Evolutionary conservation across 2,329 filamentous ascomycete species (phyloP), one percentile per base, ranked within the genome.

Genomic region (Coniochaeta prunicola): DNA sequence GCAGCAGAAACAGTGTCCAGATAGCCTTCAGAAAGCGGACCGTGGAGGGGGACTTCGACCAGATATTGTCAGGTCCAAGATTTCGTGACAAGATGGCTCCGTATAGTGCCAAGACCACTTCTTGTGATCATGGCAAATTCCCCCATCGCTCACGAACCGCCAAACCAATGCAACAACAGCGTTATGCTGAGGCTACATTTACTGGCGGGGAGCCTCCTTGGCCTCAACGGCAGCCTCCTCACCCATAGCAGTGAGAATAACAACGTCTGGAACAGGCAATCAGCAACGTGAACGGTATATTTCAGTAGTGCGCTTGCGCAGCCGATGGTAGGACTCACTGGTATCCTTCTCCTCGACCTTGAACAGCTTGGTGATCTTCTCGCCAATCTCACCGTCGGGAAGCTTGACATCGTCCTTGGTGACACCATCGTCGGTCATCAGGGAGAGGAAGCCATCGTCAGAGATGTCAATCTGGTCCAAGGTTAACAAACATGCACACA

Each of bases 321-420:
- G 65, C 13, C 10, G 4, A n/a, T 24, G 57, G 30, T 50, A 57
- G 45, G 65, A 85, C 92, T 86, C 83, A 96, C 92, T 93, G 78
- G 86, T 90, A 71, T 97, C 92, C 83, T 96, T 97, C 78, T 87
- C 88, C n/a, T 96, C 91, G 26, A 82, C 79, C 66, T 76, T 80
- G 83, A 93, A 94, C 70, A 93, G 85, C 76, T 86, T 87, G 69
- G 76, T 80, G 76, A 97, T 96, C 83, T 90, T 92, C 55, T 92
- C 86, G 70, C 91, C 92, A 76, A 96, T 70, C 61, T 97, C 93
- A 70, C 88, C 88, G 1, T 97, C 92, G 69, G 94, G 94, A 68
- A 96, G 73, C 81, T 91, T 92, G 77, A 97, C 91, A 75, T 99
- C 93, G 71, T 96, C 91, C 86, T 97, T 97, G 80, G 86, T 88